Evolutionary conservation across 1,284 basidiomycete genomes (phyloP).

Genomic region (Ustilago bromivora): DNA sequence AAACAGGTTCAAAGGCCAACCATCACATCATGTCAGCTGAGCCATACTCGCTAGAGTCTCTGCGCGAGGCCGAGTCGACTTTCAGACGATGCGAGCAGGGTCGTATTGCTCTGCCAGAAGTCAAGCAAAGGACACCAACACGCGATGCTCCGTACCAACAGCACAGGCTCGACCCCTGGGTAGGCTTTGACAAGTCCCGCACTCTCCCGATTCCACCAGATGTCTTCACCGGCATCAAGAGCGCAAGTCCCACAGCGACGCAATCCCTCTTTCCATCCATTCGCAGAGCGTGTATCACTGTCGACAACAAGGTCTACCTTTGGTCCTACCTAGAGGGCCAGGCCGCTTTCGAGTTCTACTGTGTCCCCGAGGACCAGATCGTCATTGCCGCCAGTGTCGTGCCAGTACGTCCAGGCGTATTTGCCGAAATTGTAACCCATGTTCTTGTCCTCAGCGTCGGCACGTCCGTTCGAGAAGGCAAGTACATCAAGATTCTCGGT

Average conservation of each 20-base stretch:
- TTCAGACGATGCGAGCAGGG: constrained; percentile 47
- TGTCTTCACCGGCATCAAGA: constrained; percentile 62
- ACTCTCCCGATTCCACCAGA: constrained; percentile 59
- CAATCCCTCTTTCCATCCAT: constrained; percentile 89
- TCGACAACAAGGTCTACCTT: constrained; percentile 92
- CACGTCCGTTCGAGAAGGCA: constrained; percentile 70
- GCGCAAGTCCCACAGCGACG: constrained; percentile 56
- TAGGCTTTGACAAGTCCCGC: constrained; percentile 56
- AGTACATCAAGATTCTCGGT: constrained; percentile 86
- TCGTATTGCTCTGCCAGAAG: constrained; percentile 44
- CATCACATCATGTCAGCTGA: constrained; percentile 39
- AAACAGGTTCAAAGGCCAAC: not conserved
- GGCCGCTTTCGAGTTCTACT: constrained; percentile 86
- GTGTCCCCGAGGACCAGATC: constrained; percentile 85
- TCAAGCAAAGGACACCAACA: constrained; percentile 52
- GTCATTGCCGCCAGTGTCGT: constrained; percentile 77
- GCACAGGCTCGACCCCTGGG: constrained; percentile 60
- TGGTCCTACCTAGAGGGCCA: constrained; percentile 98
- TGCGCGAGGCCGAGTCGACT: constrained; percentile 46
- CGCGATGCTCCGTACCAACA: constrained; percentile 62
- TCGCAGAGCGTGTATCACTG: constrained; percentile 93
- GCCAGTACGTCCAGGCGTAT: constrained; percentile 75
- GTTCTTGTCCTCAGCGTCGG: constrained; percentile 89
- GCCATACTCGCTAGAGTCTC: constrained; percentile 36
- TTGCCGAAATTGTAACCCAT: constrained; percentile 90